Base-by-base conservation (phyloP, 164 flowering plant genomes). In the Malania oleifera region DNA sequence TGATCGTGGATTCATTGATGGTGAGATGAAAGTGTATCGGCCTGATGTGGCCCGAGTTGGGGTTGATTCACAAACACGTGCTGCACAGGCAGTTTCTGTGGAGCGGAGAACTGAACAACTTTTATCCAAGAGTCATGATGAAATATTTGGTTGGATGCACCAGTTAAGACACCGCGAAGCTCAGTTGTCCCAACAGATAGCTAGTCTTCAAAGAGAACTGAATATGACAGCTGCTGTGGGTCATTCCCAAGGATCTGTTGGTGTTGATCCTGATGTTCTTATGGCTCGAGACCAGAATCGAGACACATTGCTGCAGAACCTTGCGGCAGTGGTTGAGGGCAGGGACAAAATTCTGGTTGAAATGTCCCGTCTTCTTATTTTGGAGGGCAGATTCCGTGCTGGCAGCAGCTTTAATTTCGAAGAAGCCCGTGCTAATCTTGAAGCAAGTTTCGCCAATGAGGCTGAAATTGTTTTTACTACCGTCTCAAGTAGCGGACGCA, bases 31-130 rank as follows among this genome's bases (percentile, higher is more conserved):
- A 66, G 81, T 90, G 27, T 90, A 90, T 66, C 74, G 89, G 12
- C 97, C 99, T 44, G 99, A 93, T 79, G 97, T 90, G 27, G 99
- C 97, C 7, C 82, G 99, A 46, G 97, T 93, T 48, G 99, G 99
- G 31, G 97, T 86, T 64, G 99, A 90, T 74, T 73, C 97, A 26
- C 93, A 88, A 60, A 84, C 92, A 15, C 95, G 96, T 44, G 99
- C 92, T 67, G 97, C 99, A 3, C 97, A 93, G 71, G 97, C 97
- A 31, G 97, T 93, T 45, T 93, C 99, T 59, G 99, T 90, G 25
- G 99, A 93, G 67, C 74, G 97, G 19, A 88, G 96, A 72, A 90
- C 97, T 49, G 99, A 93, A 46, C 91, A 75, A 54, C 97, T 93
- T 66, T 65, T 93, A 52, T 65, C 59, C 5, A 88, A 80, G 73